Base-by-base conservation (phyloP, 768 basidiomycete species). In the Tulasnella sp. region DNA sequence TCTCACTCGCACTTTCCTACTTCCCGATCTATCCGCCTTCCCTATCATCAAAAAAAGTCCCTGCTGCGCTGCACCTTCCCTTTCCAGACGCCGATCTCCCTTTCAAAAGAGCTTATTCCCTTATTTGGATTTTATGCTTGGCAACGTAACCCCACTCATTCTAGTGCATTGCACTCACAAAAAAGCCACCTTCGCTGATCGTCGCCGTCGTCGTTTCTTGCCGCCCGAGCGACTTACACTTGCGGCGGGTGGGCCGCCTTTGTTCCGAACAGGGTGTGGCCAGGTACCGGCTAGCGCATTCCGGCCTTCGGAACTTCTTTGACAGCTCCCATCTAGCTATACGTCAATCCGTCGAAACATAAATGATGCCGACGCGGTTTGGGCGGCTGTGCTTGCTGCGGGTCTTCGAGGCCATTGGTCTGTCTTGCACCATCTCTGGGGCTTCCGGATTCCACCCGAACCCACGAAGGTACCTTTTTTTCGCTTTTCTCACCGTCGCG, bases 281-380 rank as follows among this genome's bases (percentile, higher is more conserved):
- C 58, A 64, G 58, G 58, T 29, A 64, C 29, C 58, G 58, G 58
- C 58, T 64, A 29, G 58, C 15, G 29, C 31, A 34, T 64, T 64
- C 58, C 58, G 58, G 31, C 25, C 58, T 64, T 64, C 58, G 58
- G 58, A 17, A 64, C 58, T 64, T 64, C 58, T 64, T 64, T 64
- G 58, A 64, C 58, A 64, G 58, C 58, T 64, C 58, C 22, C 42
- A 42, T 42, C 42, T 64, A 25, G 11, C 58, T 25, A 64, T 64
- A 64, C 58, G 58, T 64, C 58, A 64, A 64, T 25, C 58, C 58
- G 25, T 19, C 58, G 49, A 64, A 64, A 64, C 58, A 64, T 64
- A 64, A 64, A 64, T 64, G 58, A 64, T 64, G 58, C 58, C 58
- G 31, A 64, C 58, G 58, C 58, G 58, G 58, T 64, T 64, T 64